Base-by-base conservation (phyloP, 495 filamentous ascomycete genomes). In the Xylaria cubensis region DNA sequence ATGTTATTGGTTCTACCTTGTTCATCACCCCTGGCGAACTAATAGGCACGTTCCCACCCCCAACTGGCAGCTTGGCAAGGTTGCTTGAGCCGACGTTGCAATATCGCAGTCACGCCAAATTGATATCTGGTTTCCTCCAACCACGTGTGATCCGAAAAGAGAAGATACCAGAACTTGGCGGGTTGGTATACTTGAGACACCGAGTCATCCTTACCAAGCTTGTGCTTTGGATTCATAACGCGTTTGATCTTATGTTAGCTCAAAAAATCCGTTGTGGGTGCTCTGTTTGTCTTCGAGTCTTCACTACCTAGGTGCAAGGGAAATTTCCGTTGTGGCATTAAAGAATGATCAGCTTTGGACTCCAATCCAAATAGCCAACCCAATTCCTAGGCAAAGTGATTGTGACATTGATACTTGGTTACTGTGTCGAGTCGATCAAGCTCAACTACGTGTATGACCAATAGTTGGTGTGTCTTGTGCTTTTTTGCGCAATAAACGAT, bases 381-480 rank as follows among this genome's bases (percentile, higher is more conserved):
- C 34, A 36, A 36, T 36, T 36, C 2, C 34, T 42, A 42, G 12
- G 39, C 39, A 42, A 42, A 42, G 39, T 42, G 39, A 12, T 12
- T 9, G 39, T 12, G 39, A 41, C 39, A 41, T 41, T 41, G 9
- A 41, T 41, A 41, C 39, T 8, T 41, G 8, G 8, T 41, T 41
- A 7, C 1, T 9, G 39, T 42, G 39, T 42, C 12, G 10, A 42
- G 39, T 13, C 34, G 34, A 36, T 29, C 2, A 29, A 29, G 26
- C 26, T 29, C 26, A 29, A 29, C 26, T 29, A 29, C 26, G 26
- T 2, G 92, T 3, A 36, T 7, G 34, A 36, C 34, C 34, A 36
- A 36, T 36, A 36, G 34, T 36, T 36, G 34, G 34, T 4, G 34
- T 36, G 34, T 36, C 34, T 36, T 36, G 34, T 36, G 34, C 34